Percentiles rank a stretch among this genome's conserved stretches.
Evolutionary conservation across 176 grass and related monocot genomes (phyloP).

Genomic region (Avena insularis): DNA sequence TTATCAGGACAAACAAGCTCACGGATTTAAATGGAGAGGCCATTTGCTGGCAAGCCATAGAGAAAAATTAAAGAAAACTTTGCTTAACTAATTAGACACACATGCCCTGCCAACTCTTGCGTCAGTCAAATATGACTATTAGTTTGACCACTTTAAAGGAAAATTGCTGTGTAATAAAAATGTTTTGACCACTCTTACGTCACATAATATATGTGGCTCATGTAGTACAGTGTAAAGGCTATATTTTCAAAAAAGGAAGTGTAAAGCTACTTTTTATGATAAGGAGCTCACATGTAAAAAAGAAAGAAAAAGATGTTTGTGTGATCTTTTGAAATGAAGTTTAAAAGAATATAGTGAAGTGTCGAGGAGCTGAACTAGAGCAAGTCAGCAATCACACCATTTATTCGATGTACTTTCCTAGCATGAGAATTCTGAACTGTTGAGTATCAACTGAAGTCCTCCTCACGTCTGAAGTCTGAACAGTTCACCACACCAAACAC

Average conservation of each 20-base stretch:
- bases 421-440: background rate
- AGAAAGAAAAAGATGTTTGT: too few relatives aligned
- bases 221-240: background rate
- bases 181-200: too few relatives aligned
- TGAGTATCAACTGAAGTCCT: background rate
- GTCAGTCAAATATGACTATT: background rate
- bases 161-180: too few relatives aligned
- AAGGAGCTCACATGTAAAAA: background rate
- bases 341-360: background rate
- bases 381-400: background rate
- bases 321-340: background rate
- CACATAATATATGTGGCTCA: background rate
- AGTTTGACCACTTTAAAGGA: background rate
- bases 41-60: background rate
- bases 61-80: background rate
- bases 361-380: background rate
- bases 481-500: background rate
- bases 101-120: background rate
- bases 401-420: slow-evolving; percentile 22
- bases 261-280: background rate
- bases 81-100: background rate
- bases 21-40: background rate
- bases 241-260: background rate
- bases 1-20: too few relatives aligned
- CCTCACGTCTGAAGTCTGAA: background rate